Evolutionary conservation across 2,329 filamentous ascomycete genomes (phyloP).

Genomic region (Aspergillus ustus): DNA sequence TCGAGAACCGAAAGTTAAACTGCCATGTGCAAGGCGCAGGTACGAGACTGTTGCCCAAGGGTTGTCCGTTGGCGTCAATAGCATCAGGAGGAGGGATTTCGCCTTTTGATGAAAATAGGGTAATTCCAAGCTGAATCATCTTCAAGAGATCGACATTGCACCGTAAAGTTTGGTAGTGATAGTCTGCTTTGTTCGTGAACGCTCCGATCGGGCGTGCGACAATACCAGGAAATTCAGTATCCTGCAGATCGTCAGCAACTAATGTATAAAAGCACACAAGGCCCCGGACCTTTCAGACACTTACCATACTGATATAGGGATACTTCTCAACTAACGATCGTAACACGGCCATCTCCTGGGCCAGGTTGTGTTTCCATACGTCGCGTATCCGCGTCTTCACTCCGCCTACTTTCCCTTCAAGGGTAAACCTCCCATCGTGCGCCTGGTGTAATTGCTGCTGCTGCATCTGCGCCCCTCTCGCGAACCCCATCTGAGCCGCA

Average conservation of each 20-base stretch:
- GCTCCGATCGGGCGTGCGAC: slow-evolving; percentile 93
- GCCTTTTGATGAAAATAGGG: slow-evolving; percentile 87
- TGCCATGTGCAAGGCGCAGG: slow-evolving; percentile 90
- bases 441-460: slow-evolving; percentile 57
- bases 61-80: slow-evolving; percentile 54
- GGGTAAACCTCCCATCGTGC: slow-evolving; percentile 58
- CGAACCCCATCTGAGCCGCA: slow-evolving; percentile 85
- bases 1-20: slow-evolving; percentile 97
- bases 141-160: slow-evolving; percentile 98
- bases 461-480: slow-evolving; percentile 71
- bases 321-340: slow-evolving; percentile 86
- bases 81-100: slow-evolving; percentile 79
- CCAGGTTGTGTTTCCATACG: slow-evolving; percentile 91
- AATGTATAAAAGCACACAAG: background rate
- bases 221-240: slow-evolving; percentile 98
- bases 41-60: slow-evolving; percentile 58
- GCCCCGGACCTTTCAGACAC: slow-evolving; percentile 32
- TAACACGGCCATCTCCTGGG: slow-evolving; percentile 86
- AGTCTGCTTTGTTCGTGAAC: slow-evolving; percentile 94
- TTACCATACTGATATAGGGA: slow-evolving; percentile 96
- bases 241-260: slow-evolving; percentile 56
- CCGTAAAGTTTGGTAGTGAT: slow-evolving; percentile 96
- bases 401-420: slow-evolving; percentile 61
- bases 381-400: slow-evolving; percentile 85
- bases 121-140: slow-evolving; percentile 95